Percentiles rank a stretch among this genome's conserved stretches.
These are phyloP conservation scores for Panicum miliaceum DNA, from an alignment of 176 grass and related monocot species.

Conservation along the genomic window DNA sequence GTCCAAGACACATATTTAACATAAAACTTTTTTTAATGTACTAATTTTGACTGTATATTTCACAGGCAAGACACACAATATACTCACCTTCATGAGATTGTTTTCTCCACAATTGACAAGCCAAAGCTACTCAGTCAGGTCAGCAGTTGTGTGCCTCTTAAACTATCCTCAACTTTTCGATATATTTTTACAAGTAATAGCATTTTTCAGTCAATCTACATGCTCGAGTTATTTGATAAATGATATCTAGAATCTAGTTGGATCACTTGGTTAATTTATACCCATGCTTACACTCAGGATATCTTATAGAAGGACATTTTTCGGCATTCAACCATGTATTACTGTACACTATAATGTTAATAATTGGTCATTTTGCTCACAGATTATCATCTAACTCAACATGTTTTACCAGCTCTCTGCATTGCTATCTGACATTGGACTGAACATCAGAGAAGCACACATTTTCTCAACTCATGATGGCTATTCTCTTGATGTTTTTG, in stretches of 20 bases:
- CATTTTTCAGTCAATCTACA: slow-evolving; percentile 30
- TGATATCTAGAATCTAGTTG: slow-evolving; percentile 34
- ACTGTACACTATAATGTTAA: background rate
- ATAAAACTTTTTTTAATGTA: slow-evolving; percentile 14
- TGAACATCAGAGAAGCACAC: slow-evolving; percentile 98
- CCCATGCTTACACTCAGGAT: slow-evolving; percentile 21
- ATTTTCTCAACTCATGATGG: slow-evolving; percentile 92
- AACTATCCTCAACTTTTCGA: slow-evolving; percentile 5
- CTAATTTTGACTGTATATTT: slow-evolving; percentile 35
- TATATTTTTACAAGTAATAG: slow-evolving; percentile 27
- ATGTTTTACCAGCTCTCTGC: slow-evolving; percentile 78
- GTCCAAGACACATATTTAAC: slow-evolving; percentile 17
- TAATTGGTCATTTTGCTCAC: slow-evolving; percentile 30
- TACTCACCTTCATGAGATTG: slow-evolving; percentile 83
- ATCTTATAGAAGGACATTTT: slow-evolving; percentile 29
- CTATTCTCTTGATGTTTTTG: slow-evolving; percentile 97
- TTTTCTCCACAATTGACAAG: slow-evolving; percentile 92
- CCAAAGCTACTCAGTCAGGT: slow-evolving; percentile 99
- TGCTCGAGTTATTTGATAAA: slow-evolving; percentile 1
- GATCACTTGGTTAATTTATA: slow-evolving; percentile 29
- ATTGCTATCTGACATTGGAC: slow-evolving; percentile 91
- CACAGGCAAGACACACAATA: slow-evolving; percentile 74
- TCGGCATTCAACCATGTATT: slow-evolving; percentile 31
- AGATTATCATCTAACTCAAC: slow-evolving; percentile 48
- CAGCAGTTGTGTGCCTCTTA: slow-evolving; percentile 32